Base-by-base conservation (phyloP, 2,329 filamentous ascomycete genomes). In the Tetracladium maxilliforme region DNA sequence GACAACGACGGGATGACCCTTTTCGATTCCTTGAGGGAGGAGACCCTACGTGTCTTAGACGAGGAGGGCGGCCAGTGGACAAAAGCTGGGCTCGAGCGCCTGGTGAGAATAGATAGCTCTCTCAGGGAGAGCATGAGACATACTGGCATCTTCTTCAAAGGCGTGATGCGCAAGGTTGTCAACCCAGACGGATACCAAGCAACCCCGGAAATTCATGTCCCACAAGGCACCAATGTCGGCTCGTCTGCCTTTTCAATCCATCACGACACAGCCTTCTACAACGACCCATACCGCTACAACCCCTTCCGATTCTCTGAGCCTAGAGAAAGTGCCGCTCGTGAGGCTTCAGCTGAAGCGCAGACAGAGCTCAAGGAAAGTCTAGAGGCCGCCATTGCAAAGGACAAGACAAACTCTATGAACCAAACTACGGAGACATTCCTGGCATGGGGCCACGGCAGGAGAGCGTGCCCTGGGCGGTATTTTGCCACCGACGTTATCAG, bases 61-160 rank as follows among this genome's bases (percentile, higher is more conserved):
- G 27, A 32, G 19, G 25, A 37, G 8, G 27, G 33, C 7, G 35
- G 34, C 10, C 16, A 30, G n/a, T 52, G 50, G 47, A 45, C 43
- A 11, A 56, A 52, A 30, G 30, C 43, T 16, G 44, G 38, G 8
- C 33, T 59, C 7, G 38, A 43, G 4, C 41, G 45, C 16, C 47
- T 54, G 44, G 31, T 37, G 22, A 49, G 43, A 25, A 32, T 55
- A 10, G 55, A 60, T 37, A 54, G 48, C 11, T 45, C 44, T 14
- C 36, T 60, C 25, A 49, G 49, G 26, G 56, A 61, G 37, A 52
- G 45, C 15, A 42, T 56, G 26, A 48, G 56, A 1, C 31, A 56
- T 21, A 51, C 48, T 35, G 44, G 41, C 8, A 48, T 58, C 32
- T 38, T 52, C 23, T 44, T 49, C 16, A 33, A 46, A 20, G 46